A percentile compares a stretch with the other conserved stretches of the same genome.
Evolutionary conservation across 495 filamentous ascomycete species (phyloP).

Genomic region (Penicillium salamii): DNA sequence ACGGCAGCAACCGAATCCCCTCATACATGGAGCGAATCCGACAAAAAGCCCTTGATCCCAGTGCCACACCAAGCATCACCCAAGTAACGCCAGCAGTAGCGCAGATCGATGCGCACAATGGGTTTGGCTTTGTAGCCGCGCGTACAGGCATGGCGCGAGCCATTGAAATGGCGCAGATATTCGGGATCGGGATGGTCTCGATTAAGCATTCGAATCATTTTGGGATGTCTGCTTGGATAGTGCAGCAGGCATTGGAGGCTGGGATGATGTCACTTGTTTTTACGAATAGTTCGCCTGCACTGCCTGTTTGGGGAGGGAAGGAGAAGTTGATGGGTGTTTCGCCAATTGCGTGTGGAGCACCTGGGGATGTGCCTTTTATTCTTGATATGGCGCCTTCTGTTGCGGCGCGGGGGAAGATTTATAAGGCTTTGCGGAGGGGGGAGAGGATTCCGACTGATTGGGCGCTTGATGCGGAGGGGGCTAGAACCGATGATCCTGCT

Average conservation of each 20-base stretch:
- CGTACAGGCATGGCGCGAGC: conserved; percentile 60
- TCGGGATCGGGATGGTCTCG: conserved; percentile 69
- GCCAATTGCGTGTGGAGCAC: conserved; percentile 76
- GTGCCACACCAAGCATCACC: conserved; percentile 51
- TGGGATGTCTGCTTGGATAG: conserved; percentile 77
- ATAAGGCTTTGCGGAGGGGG: conserved; percentile 67
- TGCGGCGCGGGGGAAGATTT: conserved; percentile 72
- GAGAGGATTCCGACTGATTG: conserved; percentile 73
- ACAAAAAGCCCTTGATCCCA: conserved; percentile 58
- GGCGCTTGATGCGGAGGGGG: conserved; percentile 70
- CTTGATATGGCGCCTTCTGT: conserved; percentile 76
- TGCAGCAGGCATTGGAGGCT: conserved; percentile 68
- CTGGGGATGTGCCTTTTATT: conserved; percentile 58
- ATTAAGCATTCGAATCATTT: conserved; percentile 78
- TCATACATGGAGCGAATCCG: conserved; percentile 72
- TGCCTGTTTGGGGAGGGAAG: conserved; percentile 70
- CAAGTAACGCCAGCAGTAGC: conserved; percentile 67
- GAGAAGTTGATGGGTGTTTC: conserved; percentile 68
- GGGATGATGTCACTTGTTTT: conserved; percentile 76
- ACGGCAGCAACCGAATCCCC: conserved; percentile 73
- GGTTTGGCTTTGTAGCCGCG: conserved; percentile 71
- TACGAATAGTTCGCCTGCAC: conserved; percentile 72
- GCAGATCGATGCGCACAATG: conserved; percentile 65
- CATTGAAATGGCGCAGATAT: conserved; percentile 59
- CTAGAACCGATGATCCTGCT: conserved; percentile 63